phyloP scores from a whole-genome alignment of 2,329 filamentous ascomycete genomes.

The Aspergillus sp. region DNA sequence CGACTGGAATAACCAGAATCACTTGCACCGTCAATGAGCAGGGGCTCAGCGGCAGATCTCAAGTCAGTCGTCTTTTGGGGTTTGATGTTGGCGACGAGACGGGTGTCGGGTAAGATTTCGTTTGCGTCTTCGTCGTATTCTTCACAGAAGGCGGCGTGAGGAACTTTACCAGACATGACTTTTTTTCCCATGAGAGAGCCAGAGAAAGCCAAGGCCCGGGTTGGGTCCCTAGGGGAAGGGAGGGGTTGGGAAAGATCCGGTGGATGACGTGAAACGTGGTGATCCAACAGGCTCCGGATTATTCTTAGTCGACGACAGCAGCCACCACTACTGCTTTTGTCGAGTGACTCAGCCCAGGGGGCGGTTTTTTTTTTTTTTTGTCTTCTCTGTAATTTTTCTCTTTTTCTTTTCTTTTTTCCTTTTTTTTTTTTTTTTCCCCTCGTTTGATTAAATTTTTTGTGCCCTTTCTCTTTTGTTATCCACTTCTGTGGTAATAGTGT shows the following conservation, averaged over 20 bases:
- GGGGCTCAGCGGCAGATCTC: constrained; percentile 27
- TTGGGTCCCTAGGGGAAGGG: constrained; percentile 17
- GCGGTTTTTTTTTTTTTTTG: constrained; percentile 4
- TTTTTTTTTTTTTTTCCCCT: not conserved
- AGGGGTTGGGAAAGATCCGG: not conserved
- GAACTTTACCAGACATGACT: constrained; percentile 35
- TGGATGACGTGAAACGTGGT: constrained; percentile 25
- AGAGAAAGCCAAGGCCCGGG: constrained; percentile 17
- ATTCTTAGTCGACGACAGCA: constrained; percentile 14
- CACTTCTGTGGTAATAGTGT: not conserved
- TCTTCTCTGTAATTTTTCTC: not conserved
- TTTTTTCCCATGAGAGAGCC: no score
- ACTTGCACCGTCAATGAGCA: constrained; percentile 46
- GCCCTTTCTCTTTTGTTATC: not conserved
- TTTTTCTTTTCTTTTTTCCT: constrained; percentile 1
- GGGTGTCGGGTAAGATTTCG: constrained; percentile 42
- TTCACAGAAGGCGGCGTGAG: constrained; percentile 42
- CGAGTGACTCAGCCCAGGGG: constrained; percentile 15
- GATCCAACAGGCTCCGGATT: constrained; percentile 14
- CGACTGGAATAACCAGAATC: constrained; percentile 61
- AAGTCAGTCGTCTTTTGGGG: constrained; percentile 34
- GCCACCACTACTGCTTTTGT: constrained; percentile 14
- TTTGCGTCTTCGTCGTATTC: constrained; percentile 45
- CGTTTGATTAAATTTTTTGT: no score
- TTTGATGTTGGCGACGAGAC: constrained; percentile 49